Evolutionary conservation across 768 basidiomycete species (phyloP).

Genomic region (Rickenella mellea): DNA sequence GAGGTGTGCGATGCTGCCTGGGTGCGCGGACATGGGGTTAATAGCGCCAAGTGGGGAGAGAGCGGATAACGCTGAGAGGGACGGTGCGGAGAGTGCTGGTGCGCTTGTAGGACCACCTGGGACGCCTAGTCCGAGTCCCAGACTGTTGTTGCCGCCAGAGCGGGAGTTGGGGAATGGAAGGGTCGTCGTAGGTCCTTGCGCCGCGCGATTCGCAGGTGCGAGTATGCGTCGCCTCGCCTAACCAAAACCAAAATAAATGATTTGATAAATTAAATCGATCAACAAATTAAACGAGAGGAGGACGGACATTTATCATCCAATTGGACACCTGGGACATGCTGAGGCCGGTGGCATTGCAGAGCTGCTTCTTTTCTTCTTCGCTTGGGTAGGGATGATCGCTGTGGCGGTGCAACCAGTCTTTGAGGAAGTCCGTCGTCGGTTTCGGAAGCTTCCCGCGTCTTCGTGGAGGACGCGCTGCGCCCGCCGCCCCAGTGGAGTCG

Average conservation of each 20-base stretch:
- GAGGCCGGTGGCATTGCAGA: constrained; percentile 77
- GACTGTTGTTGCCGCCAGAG: too few species aligned
- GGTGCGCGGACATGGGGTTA: background rate
- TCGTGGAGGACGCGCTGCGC: constrained; percentile 59
- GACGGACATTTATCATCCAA: constrained; percentile 83
- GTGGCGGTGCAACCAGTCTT: constrained; percentile 82
- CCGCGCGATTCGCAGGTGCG: constrained; percentile 70
- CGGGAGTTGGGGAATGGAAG: constrained; percentile 50
- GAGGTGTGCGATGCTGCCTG: background rate
- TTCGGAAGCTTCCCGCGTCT: constrained; percentile 85
- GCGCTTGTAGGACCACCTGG: constrained; percentile 13
- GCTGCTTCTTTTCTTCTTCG: constrained; percentile 85
- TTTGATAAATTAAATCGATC: constrained; percentile 10
- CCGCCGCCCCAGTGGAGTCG: constrained; percentile 38
- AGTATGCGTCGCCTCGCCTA: constrained; percentile 78
- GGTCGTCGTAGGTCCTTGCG: constrained; percentile 69
- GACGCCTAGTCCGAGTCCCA: too few species aligned
- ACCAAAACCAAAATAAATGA: constrained; percentile 5
- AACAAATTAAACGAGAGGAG: constrained; percentile 15
- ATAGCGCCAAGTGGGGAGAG: constrained; percentile 2
- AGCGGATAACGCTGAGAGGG: constrained; percentile 23
- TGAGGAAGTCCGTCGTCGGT: constrained; percentile 83
- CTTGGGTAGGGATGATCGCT: constrained; percentile 85
- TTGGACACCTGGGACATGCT: constrained; percentile 88
- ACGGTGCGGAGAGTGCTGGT: constrained; percentile 43